A percentile compares a stretch with the other conserved stretches of the same genome.
These are phyloP conservation scores for Aspergillus sp. DNA, from an alignment of 2,329 filamentous ascomycete genomes.

Conservation along the genomic window DNA sequence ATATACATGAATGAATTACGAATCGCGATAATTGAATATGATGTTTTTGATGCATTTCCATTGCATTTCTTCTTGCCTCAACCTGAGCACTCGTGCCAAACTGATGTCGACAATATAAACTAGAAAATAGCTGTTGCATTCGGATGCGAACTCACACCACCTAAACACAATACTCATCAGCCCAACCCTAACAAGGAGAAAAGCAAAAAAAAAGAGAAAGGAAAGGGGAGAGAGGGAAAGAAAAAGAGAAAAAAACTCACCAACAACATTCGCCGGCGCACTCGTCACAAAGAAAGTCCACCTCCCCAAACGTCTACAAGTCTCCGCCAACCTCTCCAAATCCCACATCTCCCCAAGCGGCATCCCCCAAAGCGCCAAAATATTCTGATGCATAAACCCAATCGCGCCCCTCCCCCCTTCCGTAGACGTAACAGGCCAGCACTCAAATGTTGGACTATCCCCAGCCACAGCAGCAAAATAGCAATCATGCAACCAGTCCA, in stretches of 20 bases:
- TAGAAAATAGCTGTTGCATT: conserved; percentile 37
- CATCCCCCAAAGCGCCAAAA: conserved; percentile 46
- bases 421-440: conserved; percentile 52
- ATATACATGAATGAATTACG: conserved; percentile 5
- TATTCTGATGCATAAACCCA: conserved; percentile 40
- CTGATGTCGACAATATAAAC: too few relatives aligned
- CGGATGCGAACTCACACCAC: conserved; percentile 33
- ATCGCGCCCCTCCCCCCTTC: conserved; percentile 19
- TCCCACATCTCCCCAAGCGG: conserved; percentile 49
- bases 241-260: conserved; percentile 23
- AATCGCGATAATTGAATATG: background rate
- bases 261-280: conserved; percentile 42
- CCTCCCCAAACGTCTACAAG: conserved; percentile 36
- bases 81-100: too few relatives aligned
- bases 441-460: conserved; percentile 65
- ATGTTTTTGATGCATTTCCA: background rate
- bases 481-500: conserved; percentile 68
- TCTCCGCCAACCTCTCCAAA: conserved; percentile 37
- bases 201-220: background rate
- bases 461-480: conserved; percentile 67
- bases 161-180: conserved; percentile 14
- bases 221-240: background rate
- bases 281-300: conserved; percentile 47
- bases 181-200: background rate
- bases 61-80: background rate